Evolutionary conservation across 108 stramenopile species (phyloP), one percentile per base, ranked within the genome.

Genomic region (Nitzschia putrida): DNA sequence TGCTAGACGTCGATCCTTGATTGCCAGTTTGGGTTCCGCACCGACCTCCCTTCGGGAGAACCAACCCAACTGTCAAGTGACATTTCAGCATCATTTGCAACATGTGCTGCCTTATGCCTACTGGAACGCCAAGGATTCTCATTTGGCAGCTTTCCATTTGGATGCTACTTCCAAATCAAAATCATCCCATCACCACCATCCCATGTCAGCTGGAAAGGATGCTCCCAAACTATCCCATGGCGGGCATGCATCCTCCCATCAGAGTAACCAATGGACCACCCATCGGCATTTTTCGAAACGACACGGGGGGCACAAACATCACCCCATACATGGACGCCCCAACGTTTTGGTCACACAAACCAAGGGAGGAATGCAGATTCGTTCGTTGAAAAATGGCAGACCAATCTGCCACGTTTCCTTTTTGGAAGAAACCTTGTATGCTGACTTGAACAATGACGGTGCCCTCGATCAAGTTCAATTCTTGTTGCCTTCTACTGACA

Each of bases 361-460:
- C 44, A 67, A 79, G 20, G 82, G 83, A 25, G 93, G 93, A 12
- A 42, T 94, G 54, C 83, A 88, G 9, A 80, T 94, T 53, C 76
- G 88, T 18, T 94, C 93, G n/a, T 64, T 92, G 7, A 85, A 86
- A 61, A 90, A 94, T 78, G 93, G 93, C 9, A 66, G 73, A 21
- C 74, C 85, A 2, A 63, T 94, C 14, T 94, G 93, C 44, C 93
- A 90, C 53, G 47, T 92, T 64, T 80, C 86, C 2, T 64, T 94
- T 1, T 63, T 79, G 65, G 88, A 91, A 54, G 80, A 92, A 54
- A 73, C 83, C 0, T 57, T 92, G 54, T 89, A 94, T 68, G 76
- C 89, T 16, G 93, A 94, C 40, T 63, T 94, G 53, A 85, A 94
- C 70, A 74, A 74, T 54, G 90, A 94, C 56, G 90, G 90, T 39